Base-by-base conservation (phyloP, 2,329 filamentous ascomycete species). In the Amauroascus verrucosus region DNA sequence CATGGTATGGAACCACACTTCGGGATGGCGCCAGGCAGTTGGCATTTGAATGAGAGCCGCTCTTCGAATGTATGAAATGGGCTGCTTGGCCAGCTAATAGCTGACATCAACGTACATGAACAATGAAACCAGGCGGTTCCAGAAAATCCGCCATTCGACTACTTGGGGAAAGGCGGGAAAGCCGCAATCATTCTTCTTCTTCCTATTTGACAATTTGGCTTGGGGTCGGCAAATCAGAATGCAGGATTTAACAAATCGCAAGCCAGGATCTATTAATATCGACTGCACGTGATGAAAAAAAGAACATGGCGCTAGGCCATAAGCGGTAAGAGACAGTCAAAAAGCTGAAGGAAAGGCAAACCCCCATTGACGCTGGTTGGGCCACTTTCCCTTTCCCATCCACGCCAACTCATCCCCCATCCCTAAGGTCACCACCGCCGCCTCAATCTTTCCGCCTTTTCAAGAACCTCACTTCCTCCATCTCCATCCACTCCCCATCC, bases 331-430 rank as follows among this genome's bases (percentile, higher is more conserved):
- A 30, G 32, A 30, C 32, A 20, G 37, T 14, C 48, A 5, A 50
- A 24, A 43, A 20, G 35, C 32, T 37, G 32, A 37, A 38, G 46
- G 46, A 37, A 38, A 48, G 35, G n/a, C 8, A 35, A 24, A 35
- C 28, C 38, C 8, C 11, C 41, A 28, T 45, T 45, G 22, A 33
- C n/a, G 3, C 13, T 24, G 8, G 24, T 8, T 22, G 48, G n/a
- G 28, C 48, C 48, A 51, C 48, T 26, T 51, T 51, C 16, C 38
- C 48, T 20, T 32, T 32, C 30, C 5, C 32, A 38, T n/a, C 32
- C 48, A 32, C 38, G 44, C 51, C 44, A 53, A 53, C 51, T 53
- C 51, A 53, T 43, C 37, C 37, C n/a, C n/a, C 47, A 40, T 41
- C 37, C 28, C 40, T 35, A 16, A 16, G 16, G 41, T 14, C 35